These are phyloP conservation scores for Pseudopediastrum boryanum DNA, from an alignment of 139 green algal genomes.

Conservation along the genomic window DNA sequence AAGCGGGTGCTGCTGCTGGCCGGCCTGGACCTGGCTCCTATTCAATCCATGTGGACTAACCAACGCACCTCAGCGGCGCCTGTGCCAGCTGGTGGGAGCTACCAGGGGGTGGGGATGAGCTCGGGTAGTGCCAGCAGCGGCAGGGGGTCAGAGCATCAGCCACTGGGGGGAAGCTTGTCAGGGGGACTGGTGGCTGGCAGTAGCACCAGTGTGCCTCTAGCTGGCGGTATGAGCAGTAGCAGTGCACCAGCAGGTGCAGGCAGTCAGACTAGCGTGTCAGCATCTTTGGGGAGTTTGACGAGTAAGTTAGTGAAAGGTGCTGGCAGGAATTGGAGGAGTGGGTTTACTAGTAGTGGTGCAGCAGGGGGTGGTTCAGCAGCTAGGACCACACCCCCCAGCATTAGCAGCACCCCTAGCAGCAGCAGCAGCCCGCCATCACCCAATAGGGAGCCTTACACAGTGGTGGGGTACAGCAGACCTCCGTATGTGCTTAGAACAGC, in stretches of 20 bases:
- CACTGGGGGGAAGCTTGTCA: too few species aligned
- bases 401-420: constrained; percentile 1
- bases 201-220: too few species aligned
- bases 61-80: too few species aligned
- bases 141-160: too few species aligned
- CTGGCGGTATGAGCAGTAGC: too few species aligned
- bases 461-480: too few species aligned
- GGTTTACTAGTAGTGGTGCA: neutral
- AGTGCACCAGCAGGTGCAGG: neutral
- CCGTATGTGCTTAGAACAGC: too few species aligned
- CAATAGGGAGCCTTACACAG: too few species aligned
- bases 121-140: too few species aligned
- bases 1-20: constrained; percentile 61
- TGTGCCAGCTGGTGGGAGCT: too few species aligned
- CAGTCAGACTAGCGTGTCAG: neutral
- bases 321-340: constrained; percentile 27
- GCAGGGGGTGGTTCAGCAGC: constrained; percentile 4
- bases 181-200: constrained; percentile 3
- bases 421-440: constrained; percentile 2
- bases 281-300: constrained; percentile 19
- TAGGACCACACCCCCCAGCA: neutral
- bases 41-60: too few species aligned
- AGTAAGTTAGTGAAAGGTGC: constrained; percentile 26
- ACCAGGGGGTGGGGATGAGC: too few species aligned
- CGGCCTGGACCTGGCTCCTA: constrained; percentile 57